Percentiles rank a stretch among this genome's conserved stretches.
These are phyloP conservation scores for Pseudocercospora vitis DNA, from an alignment of 2,329 filamentous ascomycete species.

Conservation along the genomic window DNA sequence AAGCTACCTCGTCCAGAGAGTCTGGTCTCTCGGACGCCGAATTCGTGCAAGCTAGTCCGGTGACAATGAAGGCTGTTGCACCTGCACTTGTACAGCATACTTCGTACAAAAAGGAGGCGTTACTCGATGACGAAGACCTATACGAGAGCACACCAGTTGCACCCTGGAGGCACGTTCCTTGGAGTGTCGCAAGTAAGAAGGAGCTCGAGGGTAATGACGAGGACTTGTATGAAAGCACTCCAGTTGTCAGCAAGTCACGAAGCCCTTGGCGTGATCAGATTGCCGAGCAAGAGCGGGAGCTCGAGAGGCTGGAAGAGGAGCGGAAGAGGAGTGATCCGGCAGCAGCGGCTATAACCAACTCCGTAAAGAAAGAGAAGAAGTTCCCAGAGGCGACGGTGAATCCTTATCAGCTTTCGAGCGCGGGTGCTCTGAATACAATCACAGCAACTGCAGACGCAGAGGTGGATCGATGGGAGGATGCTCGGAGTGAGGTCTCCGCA, in stretches of 20 bases:
- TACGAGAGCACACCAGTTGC: slow-evolving; percentile 20
- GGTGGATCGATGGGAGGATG: slow-evolving; percentile 17
- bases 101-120: slow-evolving; percentile 1
- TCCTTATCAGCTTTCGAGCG: slow-evolving; percentile 12
- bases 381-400: slow-evolving; percentile 12
- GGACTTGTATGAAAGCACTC: slow-evolving; percentile 19
- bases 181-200: background rate
- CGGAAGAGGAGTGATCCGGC: background rate
- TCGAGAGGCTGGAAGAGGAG: slow-evolving; percentile 16
- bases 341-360: background rate
- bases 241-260: slow-evolving; percentile 4
- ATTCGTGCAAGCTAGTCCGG: slow-evolving; percentile 12
- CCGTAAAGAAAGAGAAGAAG: background rate
- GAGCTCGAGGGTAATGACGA: slow-evolving; percentile 6
- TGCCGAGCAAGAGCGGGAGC: slow-evolving; percentile 21
- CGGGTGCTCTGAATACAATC: background rate
- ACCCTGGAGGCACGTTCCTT: background rate
- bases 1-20: background rate
- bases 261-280: slow-evolving; percentile 8
- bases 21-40: slow-evolving; percentile 15
- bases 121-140: slow-evolving; percentile 16
- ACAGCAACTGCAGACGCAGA: background rate
- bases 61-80: slow-evolving; percentile 15
- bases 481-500: slow-evolving; percentile 29
- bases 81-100: slow-evolving; percentile 11